phyloP scores from a whole-genome alignment of 208 protist genomes.

The Trypanosoma boissoni region DNA sequence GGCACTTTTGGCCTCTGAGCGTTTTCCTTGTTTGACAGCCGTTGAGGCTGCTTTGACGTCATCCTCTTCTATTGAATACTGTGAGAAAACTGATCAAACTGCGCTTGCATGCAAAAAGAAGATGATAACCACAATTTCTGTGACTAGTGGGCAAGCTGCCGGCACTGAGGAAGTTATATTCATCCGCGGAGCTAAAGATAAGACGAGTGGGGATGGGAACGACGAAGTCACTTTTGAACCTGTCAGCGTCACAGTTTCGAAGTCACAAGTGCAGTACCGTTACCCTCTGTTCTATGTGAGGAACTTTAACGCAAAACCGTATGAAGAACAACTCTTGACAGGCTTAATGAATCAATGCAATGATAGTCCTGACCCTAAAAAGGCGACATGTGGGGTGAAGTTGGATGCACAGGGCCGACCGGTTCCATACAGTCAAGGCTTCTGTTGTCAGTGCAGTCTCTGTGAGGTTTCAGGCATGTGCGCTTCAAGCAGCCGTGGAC shows the following conservation, averaged over 20 bases:
- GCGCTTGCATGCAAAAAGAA: slow-evolving; percentile 64
- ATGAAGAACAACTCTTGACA: slow-evolving; percentile 56
- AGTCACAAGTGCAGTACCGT: slow-evolving; percentile 61
- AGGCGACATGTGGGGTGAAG: slow-evolving; percentile 73
- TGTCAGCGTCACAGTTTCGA: slow-evolving; percentile 56
- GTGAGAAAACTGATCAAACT: slow-evolving; percentile 32
- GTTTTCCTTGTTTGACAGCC: background rate
- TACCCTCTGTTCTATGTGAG: slow-evolving; percentile 82
- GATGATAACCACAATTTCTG: slow-evolving; percentile 73
- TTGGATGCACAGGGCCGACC: slow-evolving; percentile 28
- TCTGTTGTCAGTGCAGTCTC: slow-evolving; percentile 79
- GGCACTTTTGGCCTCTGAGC: background rate
- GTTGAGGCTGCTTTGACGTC: slow-evolving; percentile 41
- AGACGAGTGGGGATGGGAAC: slow-evolving; percentile 19
- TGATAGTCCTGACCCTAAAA: slow-evolving; percentile 33
- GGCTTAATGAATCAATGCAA: slow-evolving; percentile 56
- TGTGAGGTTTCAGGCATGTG: slow-evolving; percentile 71
- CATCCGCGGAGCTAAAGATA: slow-evolving; percentile 50
- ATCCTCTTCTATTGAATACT: slow-evolving; percentile 72
- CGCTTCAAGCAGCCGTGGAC: slow-evolving; percentile 40
- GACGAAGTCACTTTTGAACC: slow-evolving; percentile 48
- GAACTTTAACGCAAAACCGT: slow-evolving; percentile 85
- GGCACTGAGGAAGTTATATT: slow-evolving; percentile 66
- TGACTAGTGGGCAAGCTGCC: slow-evolving; percentile 52
- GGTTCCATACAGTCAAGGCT: slow-evolving; percentile 82